Percentiles rank a stretch among this genome's conserved stretches.
phyloP scores from a whole-genome alignment of 331 rosid genomes.

The Pyracantha coccinea region DNA sequence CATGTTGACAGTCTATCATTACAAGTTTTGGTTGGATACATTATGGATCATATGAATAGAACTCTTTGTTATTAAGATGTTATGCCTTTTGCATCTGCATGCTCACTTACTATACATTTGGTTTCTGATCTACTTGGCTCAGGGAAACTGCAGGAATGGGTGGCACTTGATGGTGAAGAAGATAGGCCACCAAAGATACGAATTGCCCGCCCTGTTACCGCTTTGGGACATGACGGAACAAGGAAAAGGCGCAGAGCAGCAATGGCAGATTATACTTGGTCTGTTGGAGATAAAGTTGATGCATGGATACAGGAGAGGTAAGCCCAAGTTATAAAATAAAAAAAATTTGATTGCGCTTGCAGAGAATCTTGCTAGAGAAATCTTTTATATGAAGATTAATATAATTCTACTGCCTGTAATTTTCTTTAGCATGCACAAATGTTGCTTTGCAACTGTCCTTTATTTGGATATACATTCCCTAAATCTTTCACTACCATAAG shows the following conservation, averaged over 20 bases:
- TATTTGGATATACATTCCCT: background rate
- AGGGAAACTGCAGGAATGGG: constrained; percentile 83
- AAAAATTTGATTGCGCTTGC: background rate
- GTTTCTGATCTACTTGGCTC: constrained; percentile 25
- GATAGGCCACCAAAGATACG: constrained; percentile 71
- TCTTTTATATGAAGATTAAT: background rate
- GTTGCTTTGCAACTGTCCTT: background rate
- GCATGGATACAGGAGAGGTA: constrained; percentile 90
- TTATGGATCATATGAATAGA: background rate
- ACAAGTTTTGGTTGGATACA: background rate
- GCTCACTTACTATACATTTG: background rate
- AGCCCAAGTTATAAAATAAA: background rate
- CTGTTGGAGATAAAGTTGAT: constrained; percentile 92
- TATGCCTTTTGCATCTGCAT: background rate
- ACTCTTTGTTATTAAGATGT: background rate
- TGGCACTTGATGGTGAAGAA: constrained; percentile 52
- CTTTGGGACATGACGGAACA: constrained; percentile 62
- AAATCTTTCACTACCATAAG: background rate
- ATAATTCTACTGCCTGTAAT: background rate
- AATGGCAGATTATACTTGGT: constrained; percentile 77
- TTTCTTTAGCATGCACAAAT: background rate
- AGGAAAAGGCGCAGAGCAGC: constrained; percentile 96
- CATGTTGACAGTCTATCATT: background rate
- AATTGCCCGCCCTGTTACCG: constrained; percentile 57
- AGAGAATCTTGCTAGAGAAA: background rate